A percentile compares a stretch with the other conserved stretches of the same genome.
These are phyloP conservation scores for Tetratostichococcus sp. DNA, from an alignment of 139 green algal genomes.

Conservation along the genomic window DNA sequence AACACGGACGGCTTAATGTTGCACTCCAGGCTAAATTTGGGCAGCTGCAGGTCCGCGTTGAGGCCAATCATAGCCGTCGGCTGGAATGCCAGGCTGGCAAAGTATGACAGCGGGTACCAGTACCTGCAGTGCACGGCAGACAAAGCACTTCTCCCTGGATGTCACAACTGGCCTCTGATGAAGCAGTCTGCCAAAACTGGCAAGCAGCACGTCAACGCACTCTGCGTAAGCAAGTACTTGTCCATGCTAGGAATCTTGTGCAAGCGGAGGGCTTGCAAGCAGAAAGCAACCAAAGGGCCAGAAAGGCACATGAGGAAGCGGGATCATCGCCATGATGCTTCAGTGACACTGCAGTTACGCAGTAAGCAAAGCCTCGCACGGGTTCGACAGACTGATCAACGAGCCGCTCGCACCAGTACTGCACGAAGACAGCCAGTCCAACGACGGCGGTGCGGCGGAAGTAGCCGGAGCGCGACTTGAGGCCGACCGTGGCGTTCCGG, in stretches of 20 bases:
- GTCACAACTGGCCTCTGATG: no score
- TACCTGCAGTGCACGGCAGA: slow-evolving; percentile 49
- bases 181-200: no score
- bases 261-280: no score
- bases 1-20: slow-evolving; percentile 77
- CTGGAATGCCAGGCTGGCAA: slow-evolving; percentile 78
- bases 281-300: no score
- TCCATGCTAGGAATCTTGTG: no score
- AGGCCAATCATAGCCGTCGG: slow-evolving; percentile 88
- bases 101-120: slow-evolving; percentile 95
- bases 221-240: no score
- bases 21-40: slow-evolving; percentile 58
- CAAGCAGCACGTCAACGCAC: no score
- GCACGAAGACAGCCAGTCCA: slow-evolving; percentile 89
- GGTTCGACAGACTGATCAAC: neutral
- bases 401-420: slow-evolving; percentile 96
- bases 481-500: slow-evolving; percentile 84
- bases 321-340: no score
- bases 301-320: no score
- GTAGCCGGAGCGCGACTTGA: slow-evolving; percentile 70
- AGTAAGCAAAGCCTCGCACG: no score
- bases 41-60: slow-evolving; percentile 74
- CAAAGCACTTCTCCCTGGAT: no score
- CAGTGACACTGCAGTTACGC: no score
- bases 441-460: slow-evolving; percentile 81